A percentile compares a stretch with the other conserved stretches of the same genome.
Evolutionary conservation across 164 flowering plant genomes (phyloP).

Genomic region (Vitis cinerea): DNA sequence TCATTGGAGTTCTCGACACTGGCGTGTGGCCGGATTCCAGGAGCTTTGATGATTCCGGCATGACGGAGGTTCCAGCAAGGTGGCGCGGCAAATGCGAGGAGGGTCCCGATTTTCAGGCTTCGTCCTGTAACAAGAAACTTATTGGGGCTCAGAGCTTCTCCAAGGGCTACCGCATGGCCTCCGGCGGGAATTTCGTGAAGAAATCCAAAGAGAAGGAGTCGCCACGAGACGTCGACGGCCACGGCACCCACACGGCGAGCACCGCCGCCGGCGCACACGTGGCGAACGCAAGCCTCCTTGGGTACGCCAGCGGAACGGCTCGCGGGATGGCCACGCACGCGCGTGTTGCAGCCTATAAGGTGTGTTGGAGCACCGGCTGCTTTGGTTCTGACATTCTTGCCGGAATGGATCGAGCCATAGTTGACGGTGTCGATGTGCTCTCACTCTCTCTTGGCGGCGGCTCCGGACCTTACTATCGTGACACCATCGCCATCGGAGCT

Average conservation of each 20-base stretch:
- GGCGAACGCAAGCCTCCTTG: slow-evolving; percentile 61
- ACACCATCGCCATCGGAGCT: slow-evolving; percentile 74
- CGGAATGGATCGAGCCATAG: slow-evolving; percentile 70
- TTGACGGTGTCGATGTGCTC: slow-evolving; percentile 78
- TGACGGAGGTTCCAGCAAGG: slow-evolving; percentile 52
- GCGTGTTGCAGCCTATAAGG: slow-evolving; percentile 75
- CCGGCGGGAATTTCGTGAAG: slow-evolving; percentile 20
- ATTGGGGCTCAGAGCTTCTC: slow-evolving; percentile 79
- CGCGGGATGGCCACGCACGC: slow-evolving; percentile 85
- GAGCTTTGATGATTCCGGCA: slow-evolving; percentile 52
- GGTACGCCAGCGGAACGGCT: slow-evolving; percentile 80
- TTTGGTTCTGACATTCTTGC: slow-evolving; percentile 82
- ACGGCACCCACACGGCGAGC: slow-evolving; percentile 86
- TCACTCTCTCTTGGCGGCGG: slow-evolving; percentile 90
- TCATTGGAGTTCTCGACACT: slow-evolving; percentile 78
- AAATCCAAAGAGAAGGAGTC: slow-evolving; percentile 37
- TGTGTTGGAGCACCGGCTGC: slow-evolving; percentile 75
- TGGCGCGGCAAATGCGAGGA: slow-evolving; percentile 73
- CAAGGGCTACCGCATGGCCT: slow-evolving; percentile 57
- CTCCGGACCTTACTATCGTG: slow-evolving; percentile 54
- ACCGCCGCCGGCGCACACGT: slow-evolving; percentile 77
- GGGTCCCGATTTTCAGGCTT: slow-evolving; percentile 46
- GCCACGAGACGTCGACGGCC: slow-evolving; percentile 73
- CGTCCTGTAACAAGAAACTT: slow-evolving; percentile 68
- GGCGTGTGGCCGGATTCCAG: slow-evolving; percentile 83